Percentiles rank a stretch among this genome's conserved stretches.
Evolutionary conservation across 192 early-diverging fungal genomes (phyloP).

Genomic region (Gigaspora rosea): DNA sequence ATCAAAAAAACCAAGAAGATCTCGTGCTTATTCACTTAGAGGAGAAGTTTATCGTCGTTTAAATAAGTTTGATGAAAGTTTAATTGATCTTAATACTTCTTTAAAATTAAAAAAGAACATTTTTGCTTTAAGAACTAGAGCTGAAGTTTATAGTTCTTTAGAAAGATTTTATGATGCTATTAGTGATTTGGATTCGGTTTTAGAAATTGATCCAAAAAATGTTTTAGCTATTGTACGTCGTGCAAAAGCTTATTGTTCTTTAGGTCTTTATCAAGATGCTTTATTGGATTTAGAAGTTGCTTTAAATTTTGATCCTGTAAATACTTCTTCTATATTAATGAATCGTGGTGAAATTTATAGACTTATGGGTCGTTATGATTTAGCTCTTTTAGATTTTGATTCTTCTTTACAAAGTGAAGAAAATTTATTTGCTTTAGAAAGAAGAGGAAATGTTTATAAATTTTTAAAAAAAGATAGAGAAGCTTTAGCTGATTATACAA

Average conservation of each 20-base stretch:
- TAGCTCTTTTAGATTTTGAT: constrained; percentile 21
- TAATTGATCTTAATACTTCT: constrained; percentile 6
- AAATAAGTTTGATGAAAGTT: constrained; percentile 5
- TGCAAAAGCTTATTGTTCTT: neutral
- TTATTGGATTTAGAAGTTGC: constrained; percentile 11
- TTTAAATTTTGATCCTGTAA: neutral
- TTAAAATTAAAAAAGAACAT: neutral
- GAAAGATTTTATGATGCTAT: constrained; percentile 8
- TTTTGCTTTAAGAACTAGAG: constrained; percentile 11
- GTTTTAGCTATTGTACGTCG: neutral
- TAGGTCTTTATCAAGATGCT: constrained; percentile 2
- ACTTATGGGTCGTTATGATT: neutral
- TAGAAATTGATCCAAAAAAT: constrained; percentile 25
- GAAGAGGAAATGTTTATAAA: neutral
- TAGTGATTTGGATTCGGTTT: constrained; percentile 15
- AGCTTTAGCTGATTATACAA: constrained; percentile 21
- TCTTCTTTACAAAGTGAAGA: neutral
- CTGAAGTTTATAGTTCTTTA: neutral
- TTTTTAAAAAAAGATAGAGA: neutral
- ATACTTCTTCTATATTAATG: neutral
- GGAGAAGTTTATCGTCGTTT: constrained; percentile 5
- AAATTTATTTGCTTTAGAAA: neutral
- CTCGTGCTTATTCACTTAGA: neutral
- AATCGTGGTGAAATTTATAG: constrained; percentile 23
- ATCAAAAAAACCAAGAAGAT: constrained; percentile 2